Percentiles rank a stretch among this genome's conserved stretches.
These are phyloP conservation scores for Dryas alaskensis DNA, from an alignment of 306 rosid genomes.

Conservation along the genomic window DNA sequence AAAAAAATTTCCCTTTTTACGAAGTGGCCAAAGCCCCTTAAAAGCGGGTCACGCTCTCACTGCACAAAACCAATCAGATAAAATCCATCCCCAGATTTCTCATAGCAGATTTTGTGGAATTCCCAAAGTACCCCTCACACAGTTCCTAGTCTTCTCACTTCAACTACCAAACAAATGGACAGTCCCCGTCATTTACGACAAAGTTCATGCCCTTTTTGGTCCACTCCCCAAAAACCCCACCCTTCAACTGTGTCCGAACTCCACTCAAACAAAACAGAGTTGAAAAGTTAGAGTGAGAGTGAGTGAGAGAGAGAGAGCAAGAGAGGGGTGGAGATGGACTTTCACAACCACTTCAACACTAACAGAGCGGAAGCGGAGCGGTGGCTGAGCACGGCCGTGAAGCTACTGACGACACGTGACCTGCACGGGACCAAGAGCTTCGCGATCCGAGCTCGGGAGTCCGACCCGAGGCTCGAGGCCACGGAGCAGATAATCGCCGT, in stretches of 20 bases:
- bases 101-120: background rate
- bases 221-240: background rate
- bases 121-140: background rate
- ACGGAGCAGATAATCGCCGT: constrained; percentile 64
- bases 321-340: background rate
- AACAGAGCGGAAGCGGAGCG: constrained; percentile 75
- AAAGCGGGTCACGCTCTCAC: constrained; percentile 6
- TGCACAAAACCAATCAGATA: background rate
- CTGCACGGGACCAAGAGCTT: constrained; percentile 70
- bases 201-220: constrained; percentile 6
- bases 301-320: background rate
- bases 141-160: background rate
- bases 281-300: background rate
- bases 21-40: background rate
- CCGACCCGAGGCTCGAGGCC: constrained; percentile 68
- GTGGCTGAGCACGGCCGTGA: constrained; percentile 81
- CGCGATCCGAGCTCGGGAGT: constrained; percentile 83
- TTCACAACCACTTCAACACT: constrained; percentile 19
- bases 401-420: constrained; percentile 71
- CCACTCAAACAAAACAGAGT: background rate
- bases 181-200: background rate
- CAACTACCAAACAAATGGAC: background rate
- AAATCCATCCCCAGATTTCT: background rate
- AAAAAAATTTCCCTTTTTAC: no score
- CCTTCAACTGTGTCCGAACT: background rate